These are phyloP conservation scores for Marasmius fiardii DNA, from an alignment of 1,284 basidiomycete genomes.

Conservation along the genomic window DNA sequence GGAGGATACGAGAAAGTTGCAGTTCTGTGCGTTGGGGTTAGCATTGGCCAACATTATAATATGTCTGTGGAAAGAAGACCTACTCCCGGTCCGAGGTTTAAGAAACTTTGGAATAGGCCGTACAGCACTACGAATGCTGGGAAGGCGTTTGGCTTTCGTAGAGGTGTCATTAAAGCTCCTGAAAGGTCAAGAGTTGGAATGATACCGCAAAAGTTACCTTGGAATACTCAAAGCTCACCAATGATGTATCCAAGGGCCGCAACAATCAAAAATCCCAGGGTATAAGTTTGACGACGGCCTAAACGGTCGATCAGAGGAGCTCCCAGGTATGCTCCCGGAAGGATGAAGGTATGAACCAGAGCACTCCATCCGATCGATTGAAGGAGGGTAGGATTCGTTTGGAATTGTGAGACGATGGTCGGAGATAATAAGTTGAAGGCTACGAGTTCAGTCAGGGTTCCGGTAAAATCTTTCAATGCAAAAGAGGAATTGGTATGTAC, in stretches of 20 bases:
- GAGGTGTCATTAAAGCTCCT: neutral
- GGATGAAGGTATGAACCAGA: neutral
- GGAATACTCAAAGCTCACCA: neutral
- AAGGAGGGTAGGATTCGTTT: neutral
- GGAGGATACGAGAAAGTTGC: slow-evolving; percentile 4
- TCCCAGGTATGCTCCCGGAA: slow-evolving; percentile 1
- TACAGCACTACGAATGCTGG: slow-evolving; percentile 6
- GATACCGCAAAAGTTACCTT: neutral
- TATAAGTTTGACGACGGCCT: slow-evolving; percentile 3
- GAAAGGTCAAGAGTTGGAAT: neutral
- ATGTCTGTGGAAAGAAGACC: too few species aligned
- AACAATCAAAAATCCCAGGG: neutral
- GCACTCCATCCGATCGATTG: slow-evolving; percentile 2
- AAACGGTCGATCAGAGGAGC: slow-evolving; percentile 1
- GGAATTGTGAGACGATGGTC: slow-evolving; percentile 1
- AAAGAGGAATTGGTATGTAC: neutral
- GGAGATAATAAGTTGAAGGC: slow-evolving; percentile 4
- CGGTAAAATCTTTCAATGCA: neutral
- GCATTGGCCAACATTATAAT: too few species aligned
- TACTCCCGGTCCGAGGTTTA: slow-evolving; percentile 4
- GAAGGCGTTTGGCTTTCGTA: neutral
- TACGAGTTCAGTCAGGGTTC: neutral
- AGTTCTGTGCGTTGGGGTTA: too few species aligned
- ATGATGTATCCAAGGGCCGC: neutral
- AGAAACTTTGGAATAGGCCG: slow-evolving; percentile 6